Evolutionary conservation across 768 basidiomycete species (phyloP).

Genomic region (Suillus discolor): DNA sequence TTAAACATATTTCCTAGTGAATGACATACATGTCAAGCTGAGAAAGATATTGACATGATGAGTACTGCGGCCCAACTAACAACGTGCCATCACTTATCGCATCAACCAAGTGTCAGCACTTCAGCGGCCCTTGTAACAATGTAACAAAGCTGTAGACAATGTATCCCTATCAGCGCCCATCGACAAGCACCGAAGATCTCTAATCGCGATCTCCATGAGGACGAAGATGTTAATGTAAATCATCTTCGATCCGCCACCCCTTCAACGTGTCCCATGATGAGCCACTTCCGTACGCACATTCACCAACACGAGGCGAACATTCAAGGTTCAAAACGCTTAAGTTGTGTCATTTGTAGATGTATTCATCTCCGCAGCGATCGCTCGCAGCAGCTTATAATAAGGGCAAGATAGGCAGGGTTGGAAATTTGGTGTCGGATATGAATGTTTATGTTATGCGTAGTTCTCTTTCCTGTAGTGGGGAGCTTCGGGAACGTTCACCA

Average conservation of each 20-base stretch:
- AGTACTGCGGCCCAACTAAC: background rate
- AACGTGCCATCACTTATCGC: background rate
- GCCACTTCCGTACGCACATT: background rate
- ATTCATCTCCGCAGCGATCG: background rate
- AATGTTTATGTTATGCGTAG: background rate
- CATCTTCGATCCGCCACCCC: background rate
- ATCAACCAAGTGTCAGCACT: background rate
- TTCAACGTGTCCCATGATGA: background rate
- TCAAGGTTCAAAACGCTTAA: background rate
- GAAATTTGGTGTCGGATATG: background rate
- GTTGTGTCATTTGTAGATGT: background rate
- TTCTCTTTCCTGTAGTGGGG: too few relatives aligned
- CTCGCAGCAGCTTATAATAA: background rate
- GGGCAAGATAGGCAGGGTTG: background rate
- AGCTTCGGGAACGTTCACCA: background rate
- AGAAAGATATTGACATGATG: too few relatives aligned
- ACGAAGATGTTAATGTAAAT: background rate
- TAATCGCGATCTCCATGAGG: conserved; percentile 1
- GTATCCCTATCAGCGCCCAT: background rate
- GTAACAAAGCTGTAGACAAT: background rate
- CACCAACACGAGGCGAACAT: conserved; percentile 5
- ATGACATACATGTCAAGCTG: background rate
- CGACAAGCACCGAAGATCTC: background rate
- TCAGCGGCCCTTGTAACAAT: background rate
- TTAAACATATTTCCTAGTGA: background rate